phyloP scores from a whole-genome alignment of 257 asterid genomes.

The Solanum dulcamara region DNA sequence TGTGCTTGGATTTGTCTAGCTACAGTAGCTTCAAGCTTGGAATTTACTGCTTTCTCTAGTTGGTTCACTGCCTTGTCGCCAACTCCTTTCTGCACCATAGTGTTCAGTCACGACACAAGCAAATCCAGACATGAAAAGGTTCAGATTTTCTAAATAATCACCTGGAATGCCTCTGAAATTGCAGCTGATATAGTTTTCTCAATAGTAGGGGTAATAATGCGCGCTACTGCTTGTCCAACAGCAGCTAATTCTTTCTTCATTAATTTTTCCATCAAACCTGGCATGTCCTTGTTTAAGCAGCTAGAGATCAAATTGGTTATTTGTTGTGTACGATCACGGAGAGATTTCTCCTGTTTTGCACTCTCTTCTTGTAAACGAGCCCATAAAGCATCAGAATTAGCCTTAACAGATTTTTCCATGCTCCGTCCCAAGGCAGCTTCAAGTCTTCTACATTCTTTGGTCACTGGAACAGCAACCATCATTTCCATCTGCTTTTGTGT shows the following conservation, averaged over 20 bases:
- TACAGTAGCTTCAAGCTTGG: constrained; percentile 81
- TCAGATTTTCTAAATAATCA: constrained; percentile 9
- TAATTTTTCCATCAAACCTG: constrained; percentile 61
- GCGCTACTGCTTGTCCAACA: constrained; percentile 72
- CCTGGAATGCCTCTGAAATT: constrained; percentile 82
- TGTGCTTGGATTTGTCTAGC: constrained; percentile 82
- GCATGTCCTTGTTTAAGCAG: constrained; percentile 75
- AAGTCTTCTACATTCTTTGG: constrained; percentile 78
- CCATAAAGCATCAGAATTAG: constrained; percentile 78
- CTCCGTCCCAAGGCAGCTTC: constrained; percentile 69
- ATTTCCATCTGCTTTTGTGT: constrained; percentile 63
- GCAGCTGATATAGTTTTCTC: constrained; percentile 71
- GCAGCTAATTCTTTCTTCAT: constrained; percentile 68
- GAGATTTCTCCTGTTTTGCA: constrained; percentile 71
- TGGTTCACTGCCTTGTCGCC: constrained; percentile 87
- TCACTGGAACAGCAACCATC: constrained; percentile 51
- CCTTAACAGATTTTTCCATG: constrained; percentile 73
- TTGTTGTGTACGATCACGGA: constrained; percentile 60
- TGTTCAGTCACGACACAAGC: constrained; percentile 11
- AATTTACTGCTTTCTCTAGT: constrained; percentile 71
- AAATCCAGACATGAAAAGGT: not conserved
- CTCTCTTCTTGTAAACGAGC: constrained; percentile 86
- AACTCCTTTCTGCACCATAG: constrained; percentile 78
- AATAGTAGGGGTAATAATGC: constrained; percentile 48
- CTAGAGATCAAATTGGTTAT: constrained; percentile 41